phyloP scores from a whole-genome alignment of 306 rosid species.

The Cicer yamashitae region DNA sequence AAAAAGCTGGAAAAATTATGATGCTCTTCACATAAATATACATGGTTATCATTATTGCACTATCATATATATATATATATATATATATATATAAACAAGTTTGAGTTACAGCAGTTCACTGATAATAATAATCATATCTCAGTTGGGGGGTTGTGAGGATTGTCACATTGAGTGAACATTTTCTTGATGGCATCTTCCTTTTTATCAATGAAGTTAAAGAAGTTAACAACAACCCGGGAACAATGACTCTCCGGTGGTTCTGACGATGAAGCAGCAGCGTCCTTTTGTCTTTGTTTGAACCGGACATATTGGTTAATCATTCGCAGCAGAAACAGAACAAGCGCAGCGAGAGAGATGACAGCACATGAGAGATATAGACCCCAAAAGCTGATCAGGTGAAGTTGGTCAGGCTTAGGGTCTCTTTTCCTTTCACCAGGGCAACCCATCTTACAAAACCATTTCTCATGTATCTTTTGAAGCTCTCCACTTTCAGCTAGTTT shows the following conservation, averaged over 20 bases:
- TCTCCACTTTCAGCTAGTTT: conserved; percentile 80
- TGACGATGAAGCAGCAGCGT: conserved; percentile 36
- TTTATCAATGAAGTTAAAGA: conserved; percentile 75
- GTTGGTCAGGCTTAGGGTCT: conserved; percentile 62
- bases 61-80: conserved; percentile 21
- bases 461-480: conserved; percentile 70
- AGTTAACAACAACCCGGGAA: conserved; percentile 63
- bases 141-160: conserved; percentile 53
- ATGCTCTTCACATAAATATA: conserved; percentile 22
- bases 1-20: not conserved
- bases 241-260: conserved; percentile 50
- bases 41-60: conserved; percentile 12
- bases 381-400: conserved; percentile 84
- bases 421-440: conserved; percentile 67
- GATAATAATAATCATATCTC: conserved; percentile 37
- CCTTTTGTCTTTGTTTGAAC: conserved; percentile 60
- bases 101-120: not conserved
- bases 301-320: conserved; percentile 61
- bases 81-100: not conserved
- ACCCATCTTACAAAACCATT: conserved; percentile 85
- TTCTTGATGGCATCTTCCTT: conserved; percentile 92
- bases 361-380: conserved; percentile 79
- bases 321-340: conserved; percentile 62
- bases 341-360: conserved; percentile 49
- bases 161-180: conserved; percentile 59